Conservation (phyloP, 2,329 filamentous ascomycete species). For the Aspergillus pseudoterreus region DNA sequence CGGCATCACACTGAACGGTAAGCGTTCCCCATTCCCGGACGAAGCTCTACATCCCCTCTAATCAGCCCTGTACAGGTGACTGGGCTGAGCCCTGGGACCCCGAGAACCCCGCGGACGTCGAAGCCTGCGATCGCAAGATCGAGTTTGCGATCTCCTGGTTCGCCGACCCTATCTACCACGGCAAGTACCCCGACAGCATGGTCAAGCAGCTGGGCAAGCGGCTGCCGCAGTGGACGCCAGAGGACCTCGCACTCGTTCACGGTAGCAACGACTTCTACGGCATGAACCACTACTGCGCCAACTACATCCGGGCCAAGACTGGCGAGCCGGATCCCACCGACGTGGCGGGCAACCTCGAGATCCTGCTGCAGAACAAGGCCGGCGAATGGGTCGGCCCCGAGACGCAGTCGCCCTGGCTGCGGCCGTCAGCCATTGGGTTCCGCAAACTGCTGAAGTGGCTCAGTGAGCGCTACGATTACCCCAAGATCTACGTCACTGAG, state of each 20-base stretch:
- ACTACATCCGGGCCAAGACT: constrained; percentile 74
- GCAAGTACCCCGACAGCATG: constrained; percentile 82
- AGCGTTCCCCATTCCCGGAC: constrained; percentile 7
- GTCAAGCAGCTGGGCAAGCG: constrained; percentile 73
- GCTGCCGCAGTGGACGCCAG: constrained; percentile 68
- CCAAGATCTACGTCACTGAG: constrained; percentile 83
- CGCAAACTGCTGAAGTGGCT: constrained; percentile 73
- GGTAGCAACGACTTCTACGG: constrained; percentile 93
- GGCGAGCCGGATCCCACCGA: constrained; percentile 61
- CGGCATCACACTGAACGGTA: constrained; percentile 81
- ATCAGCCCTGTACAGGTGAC: constrained; percentile 53
- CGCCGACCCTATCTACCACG: constrained; percentile 80
- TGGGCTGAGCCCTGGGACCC: constrained; percentile 80
- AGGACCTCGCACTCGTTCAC: constrained; percentile 69
- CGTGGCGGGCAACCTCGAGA: constrained; percentile 71
- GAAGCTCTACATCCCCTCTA: not conserved
- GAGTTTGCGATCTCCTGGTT: constrained; percentile 89
- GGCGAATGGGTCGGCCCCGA: constrained; percentile 74
- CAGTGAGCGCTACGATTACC: constrained; percentile 69
- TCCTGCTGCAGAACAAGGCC: constrained; percentile 65
- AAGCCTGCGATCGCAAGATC: constrained; percentile 74
- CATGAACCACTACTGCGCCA: constrained; percentile 91
- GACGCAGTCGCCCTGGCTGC: constrained; percentile 78
- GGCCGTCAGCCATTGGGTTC: constrained; percentile 72
- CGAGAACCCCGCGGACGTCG: constrained; percentile 68